phyloP scores from a whole-genome alignment of 306 rosid genomes.

The Cucurbita argyrosperma region DNA sequence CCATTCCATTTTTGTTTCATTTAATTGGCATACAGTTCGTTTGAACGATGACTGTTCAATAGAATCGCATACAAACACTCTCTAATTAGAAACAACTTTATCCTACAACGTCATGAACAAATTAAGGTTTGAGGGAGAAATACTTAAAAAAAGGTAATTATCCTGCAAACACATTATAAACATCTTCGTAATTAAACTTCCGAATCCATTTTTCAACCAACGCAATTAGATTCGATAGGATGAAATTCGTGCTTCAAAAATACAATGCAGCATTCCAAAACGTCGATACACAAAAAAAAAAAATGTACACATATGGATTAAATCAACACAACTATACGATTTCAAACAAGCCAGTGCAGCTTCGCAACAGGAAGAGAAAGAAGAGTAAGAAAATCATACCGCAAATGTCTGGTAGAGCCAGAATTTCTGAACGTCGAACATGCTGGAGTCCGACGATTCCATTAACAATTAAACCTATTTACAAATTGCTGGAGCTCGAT shows the following conservation, averaged over 20 bases:
- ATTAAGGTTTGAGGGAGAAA: not conserved
- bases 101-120: not conserved
- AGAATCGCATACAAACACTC: not conserved
- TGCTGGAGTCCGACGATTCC: constrained; percentile 13
- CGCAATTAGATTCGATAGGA: not conserved
- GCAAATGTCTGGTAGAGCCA: constrained; percentile 85
- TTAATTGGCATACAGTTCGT: not conserved
- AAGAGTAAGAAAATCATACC: constrained; percentile 23
- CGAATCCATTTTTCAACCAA: not conserved
- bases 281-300: not conserved
- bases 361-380: not conserved
- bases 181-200: not conserved
- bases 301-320: not conserved
- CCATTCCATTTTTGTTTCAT: not conserved
- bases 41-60: not conserved
- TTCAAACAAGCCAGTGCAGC: not conserved
- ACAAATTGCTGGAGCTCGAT: constrained; percentile 16
- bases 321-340: not conserved
- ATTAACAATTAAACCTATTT: not conserved
- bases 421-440: constrained; percentile 67
- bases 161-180: not conserved
- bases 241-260: not conserved
- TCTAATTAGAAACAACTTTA: not conserved
- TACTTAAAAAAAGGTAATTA: not conserved
- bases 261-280: not conserved